Conservation (phyloP, 225 moss, liverwort and hornwort genomes). For the Ulota crispa region DNA sequence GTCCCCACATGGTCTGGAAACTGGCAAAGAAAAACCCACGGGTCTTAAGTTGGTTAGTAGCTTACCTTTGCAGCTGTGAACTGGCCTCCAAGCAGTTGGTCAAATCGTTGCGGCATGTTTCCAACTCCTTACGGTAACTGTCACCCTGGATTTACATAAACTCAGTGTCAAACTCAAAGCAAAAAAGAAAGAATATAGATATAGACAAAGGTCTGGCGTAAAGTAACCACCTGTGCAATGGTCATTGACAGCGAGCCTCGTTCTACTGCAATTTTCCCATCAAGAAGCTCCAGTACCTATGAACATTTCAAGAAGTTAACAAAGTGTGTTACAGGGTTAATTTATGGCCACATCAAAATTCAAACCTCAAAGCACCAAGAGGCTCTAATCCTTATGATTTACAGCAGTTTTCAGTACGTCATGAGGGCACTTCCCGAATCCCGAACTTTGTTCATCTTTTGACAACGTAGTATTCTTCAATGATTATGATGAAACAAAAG, state of each 20-base stretch:
- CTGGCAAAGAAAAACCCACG: neutral
- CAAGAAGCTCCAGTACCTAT: constrained; percentile 58
- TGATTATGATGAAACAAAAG: neutral
- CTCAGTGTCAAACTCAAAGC: neutral
- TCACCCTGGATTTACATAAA: constrained; percentile 41
- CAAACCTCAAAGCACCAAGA: neutral
- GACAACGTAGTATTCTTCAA: neutral
- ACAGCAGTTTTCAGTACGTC: neutral
- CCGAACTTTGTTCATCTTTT: neutral
- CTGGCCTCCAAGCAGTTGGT: constrained; percentile 67
- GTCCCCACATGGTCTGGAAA: neutral
- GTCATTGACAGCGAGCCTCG: constrained; percentile 23
- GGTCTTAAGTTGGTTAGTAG: too few relatives aligned
- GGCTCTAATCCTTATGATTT: neutral
- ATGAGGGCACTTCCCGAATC: neutral
- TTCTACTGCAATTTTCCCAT: constrained; percentile 51
- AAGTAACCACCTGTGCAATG: constrained; percentile 49
- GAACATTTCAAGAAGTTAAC: neutral
- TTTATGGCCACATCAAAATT: neutral
- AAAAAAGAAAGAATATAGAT: neutral
- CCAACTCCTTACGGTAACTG: constrained; percentile 53
- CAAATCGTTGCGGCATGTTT: constrained; percentile 66
- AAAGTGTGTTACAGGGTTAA: neutral
- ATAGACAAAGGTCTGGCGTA: too few relatives aligned
- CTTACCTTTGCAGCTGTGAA: constrained; percentile 57